Conservation (phyloP, 345 rosid species). For the Hibiscus syriacus region DNA sequence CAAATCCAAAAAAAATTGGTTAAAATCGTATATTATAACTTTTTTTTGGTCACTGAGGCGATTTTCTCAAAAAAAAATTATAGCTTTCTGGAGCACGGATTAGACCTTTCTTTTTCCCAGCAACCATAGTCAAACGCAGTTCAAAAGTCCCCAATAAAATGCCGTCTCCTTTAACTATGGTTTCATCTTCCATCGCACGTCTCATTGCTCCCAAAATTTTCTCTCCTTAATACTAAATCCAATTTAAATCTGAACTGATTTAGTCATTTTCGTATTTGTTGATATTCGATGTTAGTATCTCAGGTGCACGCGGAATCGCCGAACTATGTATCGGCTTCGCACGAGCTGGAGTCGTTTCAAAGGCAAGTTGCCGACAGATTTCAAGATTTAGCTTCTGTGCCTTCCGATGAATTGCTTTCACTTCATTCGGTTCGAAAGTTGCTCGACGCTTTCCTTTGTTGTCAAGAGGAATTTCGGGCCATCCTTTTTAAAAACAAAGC, state of each 20-base stretch:
- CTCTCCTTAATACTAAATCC: background rate
- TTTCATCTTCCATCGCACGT: slow-evolving; percentile 7
- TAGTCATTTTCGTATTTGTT: too few species aligned
- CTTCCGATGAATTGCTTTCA: slow-evolving; percentile 37
- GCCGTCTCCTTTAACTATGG: slow-evolving; percentile 15
- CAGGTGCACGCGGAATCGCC: slow-evolving; percentile 49
- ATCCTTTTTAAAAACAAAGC: slow-evolving; percentile 20
- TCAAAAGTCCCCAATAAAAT: slow-evolving; percentile 22
- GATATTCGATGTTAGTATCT: slow-evolving; percentile 19
- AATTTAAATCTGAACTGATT: background rate
- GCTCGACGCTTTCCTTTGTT: slow-evolving; percentile 30
- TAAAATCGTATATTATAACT: too few species aligned
- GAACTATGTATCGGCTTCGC: slow-evolving; percentile 19
- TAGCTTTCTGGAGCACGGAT: background rate
- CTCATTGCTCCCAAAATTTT: background rate
- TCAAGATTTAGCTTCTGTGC: slow-evolving; percentile 27
- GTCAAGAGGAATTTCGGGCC: slow-evolving; percentile 35
- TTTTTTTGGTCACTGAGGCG: too few species aligned
- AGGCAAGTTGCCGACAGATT: slow-evolving; percentile 51
- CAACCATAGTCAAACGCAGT: slow-evolving; percentile 22
- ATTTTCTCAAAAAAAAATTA: too few species aligned
- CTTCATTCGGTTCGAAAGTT: slow-evolving; percentile 35
- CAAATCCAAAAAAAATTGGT: too few species aligned
- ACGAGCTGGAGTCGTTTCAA: slow-evolving; percentile 55
- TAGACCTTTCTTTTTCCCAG: slow-evolving; percentile 11